Conservation (phyloP, 176 grass and related monocot genomes). For the Aechmea fasciata region DNA sequence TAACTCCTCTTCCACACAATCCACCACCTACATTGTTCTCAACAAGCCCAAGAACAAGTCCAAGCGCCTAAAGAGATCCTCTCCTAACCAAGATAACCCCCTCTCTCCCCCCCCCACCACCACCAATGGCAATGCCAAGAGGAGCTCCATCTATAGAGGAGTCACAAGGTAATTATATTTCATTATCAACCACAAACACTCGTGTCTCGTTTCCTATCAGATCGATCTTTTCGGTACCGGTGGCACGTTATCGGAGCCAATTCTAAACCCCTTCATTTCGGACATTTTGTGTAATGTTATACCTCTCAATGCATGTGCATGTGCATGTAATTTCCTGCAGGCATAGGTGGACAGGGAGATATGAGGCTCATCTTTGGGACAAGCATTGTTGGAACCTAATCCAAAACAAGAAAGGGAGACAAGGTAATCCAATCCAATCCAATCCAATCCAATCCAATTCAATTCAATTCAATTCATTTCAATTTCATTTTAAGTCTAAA, state of each 20-base stretch:
- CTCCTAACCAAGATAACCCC: conserved; percentile 9
- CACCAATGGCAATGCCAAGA: conserved; percentile 34
- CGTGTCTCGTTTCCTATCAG: neutral
- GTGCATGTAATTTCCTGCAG: conserved; percentile 41
- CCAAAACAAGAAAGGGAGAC: conserved; percentile 91
- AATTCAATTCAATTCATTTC: neutral
- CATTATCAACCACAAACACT: too few relatives aligned
- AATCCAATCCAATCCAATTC: neutral
- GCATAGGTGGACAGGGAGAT: conserved; percentile 90
- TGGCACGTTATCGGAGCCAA: too few relatives aligned
- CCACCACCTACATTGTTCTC: neutral
- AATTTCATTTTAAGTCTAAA: neutral
- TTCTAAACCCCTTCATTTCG: too few relatives aligned
- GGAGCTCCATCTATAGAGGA: conserved; percentile 81
- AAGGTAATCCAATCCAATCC: conserved; percentile 37
- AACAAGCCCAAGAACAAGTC: conserved; percentile 25
- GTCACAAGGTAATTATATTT: conserved; percentile 74
- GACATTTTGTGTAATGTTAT: conserved; percentile 16
- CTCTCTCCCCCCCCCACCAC: conserved; percentile 12
- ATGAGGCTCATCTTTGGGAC: conserved; percentile 95
- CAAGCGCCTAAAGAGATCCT: conserved; percentile 42
- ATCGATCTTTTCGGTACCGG: neutral
- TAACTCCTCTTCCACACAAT: conserved; percentile 13
- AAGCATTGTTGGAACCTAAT: conserved; percentile 65
- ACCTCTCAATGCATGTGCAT: too few relatives aligned